Conservation (phyloP, 2,329 filamentous ascomycete genomes). For the Aciculosporium take region DNA sequence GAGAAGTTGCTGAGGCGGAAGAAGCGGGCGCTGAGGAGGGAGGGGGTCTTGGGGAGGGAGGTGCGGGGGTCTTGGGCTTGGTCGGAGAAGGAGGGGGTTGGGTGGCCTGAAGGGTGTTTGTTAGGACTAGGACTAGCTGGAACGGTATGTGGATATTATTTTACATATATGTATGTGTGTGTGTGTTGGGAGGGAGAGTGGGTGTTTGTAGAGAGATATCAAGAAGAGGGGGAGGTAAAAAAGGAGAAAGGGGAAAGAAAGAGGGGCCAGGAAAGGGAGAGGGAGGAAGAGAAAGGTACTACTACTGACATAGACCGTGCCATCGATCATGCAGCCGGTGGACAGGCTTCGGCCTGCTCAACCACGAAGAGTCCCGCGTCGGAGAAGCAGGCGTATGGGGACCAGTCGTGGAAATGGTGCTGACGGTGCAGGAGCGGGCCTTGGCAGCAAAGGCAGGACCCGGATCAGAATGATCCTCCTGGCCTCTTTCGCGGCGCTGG, state of each 20-base stretch:
- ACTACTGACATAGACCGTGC: slow-evolving; percentile 2
- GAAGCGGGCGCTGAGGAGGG: slow-evolving; percentile 8
- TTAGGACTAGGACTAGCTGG: too few species aligned
- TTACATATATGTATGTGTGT: too few species aligned
- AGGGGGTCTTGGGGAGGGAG: slow-evolving; percentile 6
- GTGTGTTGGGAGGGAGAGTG: too few species aligned
- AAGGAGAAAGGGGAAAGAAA: too few species aligned
- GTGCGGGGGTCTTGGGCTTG: slow-evolving; percentile 2
- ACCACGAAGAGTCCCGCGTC: slow-evolving; percentile 5
- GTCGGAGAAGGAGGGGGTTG: slow-evolving; percentile 5
- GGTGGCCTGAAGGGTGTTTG: background rate
- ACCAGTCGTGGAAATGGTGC: slow-evolving; percentile 15
- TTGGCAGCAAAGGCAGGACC: slow-evolving; percentile 15
- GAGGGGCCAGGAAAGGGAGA: too few species aligned
- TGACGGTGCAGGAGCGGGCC: slow-evolving; percentile 17
- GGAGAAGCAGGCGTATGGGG: slow-evolving; percentile 15
- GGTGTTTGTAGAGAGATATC: background rate
- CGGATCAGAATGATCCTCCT: slow-evolving; percentile 23
- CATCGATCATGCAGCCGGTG: background rate
- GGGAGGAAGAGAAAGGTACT: background rate
- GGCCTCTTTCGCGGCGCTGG: slow-evolving; percentile 18
- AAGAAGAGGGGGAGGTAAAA: too few species aligned
- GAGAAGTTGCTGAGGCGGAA: slow-evolving; percentile 14
- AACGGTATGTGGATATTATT: too few species aligned
- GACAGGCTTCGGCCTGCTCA: slow-evolving; percentile 1